Evolutionary conservation across 225 moss, liverwort and hornwort genomes (phyloP).

Genomic region (Straminergon stramineum): DNA sequence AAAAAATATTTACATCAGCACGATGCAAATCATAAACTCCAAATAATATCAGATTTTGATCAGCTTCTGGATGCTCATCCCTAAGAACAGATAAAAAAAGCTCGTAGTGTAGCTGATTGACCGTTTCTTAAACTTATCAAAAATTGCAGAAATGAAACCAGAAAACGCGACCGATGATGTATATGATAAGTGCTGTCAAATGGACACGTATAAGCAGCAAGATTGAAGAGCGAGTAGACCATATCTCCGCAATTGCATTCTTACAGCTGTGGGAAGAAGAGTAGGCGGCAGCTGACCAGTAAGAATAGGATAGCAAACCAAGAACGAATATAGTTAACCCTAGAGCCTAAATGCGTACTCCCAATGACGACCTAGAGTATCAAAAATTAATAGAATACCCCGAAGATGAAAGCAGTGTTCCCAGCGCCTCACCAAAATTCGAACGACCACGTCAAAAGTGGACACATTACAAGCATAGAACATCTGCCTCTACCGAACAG

Average conservation of each 20-base stretch:
- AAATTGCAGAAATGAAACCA: neutral
- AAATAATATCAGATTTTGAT: neutral
- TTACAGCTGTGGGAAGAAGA: neutral
- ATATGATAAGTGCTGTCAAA: neutral
- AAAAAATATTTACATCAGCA: neutral
- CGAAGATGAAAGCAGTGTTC: neutral
- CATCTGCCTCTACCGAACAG: slow-evolving; percentile 61
- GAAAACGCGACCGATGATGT: neutral
- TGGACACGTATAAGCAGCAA: neutral
- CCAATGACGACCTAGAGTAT: neutral
- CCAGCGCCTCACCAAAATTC: neutral
- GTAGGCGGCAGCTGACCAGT: neutral
- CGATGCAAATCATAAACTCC: neutral
- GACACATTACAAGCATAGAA: neutral
- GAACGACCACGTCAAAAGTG: neutral
- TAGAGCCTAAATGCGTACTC: neutral
- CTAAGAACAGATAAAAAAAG: neutral
- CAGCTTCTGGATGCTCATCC: slow-evolving; percentile 1
- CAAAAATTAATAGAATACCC: neutral
- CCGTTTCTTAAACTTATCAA: neutral
- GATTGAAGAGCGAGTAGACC: neutral
- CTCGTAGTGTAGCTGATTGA: neutral
- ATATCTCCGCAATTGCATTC: neutral
- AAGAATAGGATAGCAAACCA: neutral
- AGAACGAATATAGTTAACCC: slow-evolving; percentile 10